Percentiles rank a stretch among this genome's conserved stretches.
These are phyloP conservation scores for Fusarium incarnatum DNA, from an alignment of 2,329 filamentous ascomycete genomes.

Conservation along the genomic window DNA sequence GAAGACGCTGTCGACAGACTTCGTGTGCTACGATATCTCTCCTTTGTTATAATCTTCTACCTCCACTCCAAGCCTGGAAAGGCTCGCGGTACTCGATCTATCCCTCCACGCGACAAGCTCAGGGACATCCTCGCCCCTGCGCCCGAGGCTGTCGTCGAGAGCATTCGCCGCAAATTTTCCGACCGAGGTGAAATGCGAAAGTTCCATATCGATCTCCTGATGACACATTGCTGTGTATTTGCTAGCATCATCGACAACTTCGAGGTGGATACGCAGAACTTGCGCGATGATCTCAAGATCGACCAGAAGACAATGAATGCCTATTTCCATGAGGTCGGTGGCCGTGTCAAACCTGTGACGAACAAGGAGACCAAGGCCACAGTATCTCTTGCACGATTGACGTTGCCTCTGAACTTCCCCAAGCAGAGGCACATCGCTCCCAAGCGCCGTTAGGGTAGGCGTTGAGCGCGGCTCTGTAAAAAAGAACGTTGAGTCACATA, in stretches of 20 bases:
- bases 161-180: conserved; percentile 76
- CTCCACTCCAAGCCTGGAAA: conserved; percentile 59
- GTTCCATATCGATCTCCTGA: conserved; percentile 77
- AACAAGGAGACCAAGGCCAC: conserved; percentile 70
- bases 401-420: conserved; percentile 85
- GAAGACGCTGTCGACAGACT: conserved; percentile 65
- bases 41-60: conserved; percentile 67
- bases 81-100: conserved; percentile 59
- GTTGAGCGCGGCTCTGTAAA: not conserved
- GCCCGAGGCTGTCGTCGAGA: conserved; percentile 72
- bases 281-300: conserved; percentile 78
- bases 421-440: conserved; percentile 61
- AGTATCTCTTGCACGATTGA: conserved; percentile 73
- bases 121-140: conserved; percentile 66
- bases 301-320: conserved; percentile 77
- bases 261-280: conserved; percentile 75
- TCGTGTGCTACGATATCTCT: conserved; percentile 70
- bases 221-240: conserved; percentile 78
- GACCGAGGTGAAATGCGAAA: conserved; percentile 73
- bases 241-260: conserved; percentile 79
- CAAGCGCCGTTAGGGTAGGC: conserved; percentile 40
- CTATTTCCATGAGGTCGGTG: conserved; percentile 83
- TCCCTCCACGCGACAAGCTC: conserved; percentile 73
- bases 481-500: not conserved
- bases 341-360: conserved; percentile 70